phyloP scores from a whole-genome alignment of 495 filamentous ascomycete species.

The Margaritispora aquatica region DNA sequence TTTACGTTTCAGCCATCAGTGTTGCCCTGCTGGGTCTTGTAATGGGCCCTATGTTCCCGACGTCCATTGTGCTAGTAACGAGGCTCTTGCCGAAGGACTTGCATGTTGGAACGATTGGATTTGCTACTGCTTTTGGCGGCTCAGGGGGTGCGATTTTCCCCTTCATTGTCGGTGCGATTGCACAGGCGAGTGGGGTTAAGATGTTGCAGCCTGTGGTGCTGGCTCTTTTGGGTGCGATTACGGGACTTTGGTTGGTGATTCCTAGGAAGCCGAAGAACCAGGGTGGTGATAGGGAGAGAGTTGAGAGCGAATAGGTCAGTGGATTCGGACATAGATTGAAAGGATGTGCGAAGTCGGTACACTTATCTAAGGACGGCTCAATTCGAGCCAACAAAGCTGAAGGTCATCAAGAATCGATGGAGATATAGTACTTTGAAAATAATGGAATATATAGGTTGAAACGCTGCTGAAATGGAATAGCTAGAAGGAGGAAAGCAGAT shows the following conservation, averaged over 20 bases:
- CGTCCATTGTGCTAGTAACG: constrained; percentile 66
- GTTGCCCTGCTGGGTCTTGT: constrained; percentile 71
- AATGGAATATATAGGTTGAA: too few relatives aligned
- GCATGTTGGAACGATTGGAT: constrained; percentile 76
- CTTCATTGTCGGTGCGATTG: constrained; percentile 72
- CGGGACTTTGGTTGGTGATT: constrained; percentile 11
- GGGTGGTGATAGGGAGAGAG: background rate
- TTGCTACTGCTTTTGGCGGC: constrained; percentile 73
- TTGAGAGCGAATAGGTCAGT: background rate
- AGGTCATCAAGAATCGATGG: too few relatives aligned
- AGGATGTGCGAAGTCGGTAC: too few relatives aligned
- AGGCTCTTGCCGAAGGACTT: constrained; percentile 70
- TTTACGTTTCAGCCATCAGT: constrained; percentile 64
- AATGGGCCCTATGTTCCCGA: constrained; percentile 75
- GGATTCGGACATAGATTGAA: too few relatives aligned
- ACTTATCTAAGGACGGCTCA: too few relatives aligned
- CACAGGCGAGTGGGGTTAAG: constrained; percentile 69
- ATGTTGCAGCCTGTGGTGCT: constrained; percentile 33
- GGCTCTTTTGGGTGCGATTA: constrained; percentile 11
- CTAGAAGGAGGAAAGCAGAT: too few relatives aligned
- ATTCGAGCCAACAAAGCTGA: too few relatives aligned
- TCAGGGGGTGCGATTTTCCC: constrained; percentile 74
- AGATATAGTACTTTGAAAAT: too few relatives aligned
- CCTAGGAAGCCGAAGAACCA: background rate
- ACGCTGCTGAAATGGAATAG: too few relatives aligned